Evolutionary conservation across 371 early-diverging fungal genomes (phyloP), one percentile per base, ranked within the genome.

Genomic region (Mucor irregularis): DNA sequence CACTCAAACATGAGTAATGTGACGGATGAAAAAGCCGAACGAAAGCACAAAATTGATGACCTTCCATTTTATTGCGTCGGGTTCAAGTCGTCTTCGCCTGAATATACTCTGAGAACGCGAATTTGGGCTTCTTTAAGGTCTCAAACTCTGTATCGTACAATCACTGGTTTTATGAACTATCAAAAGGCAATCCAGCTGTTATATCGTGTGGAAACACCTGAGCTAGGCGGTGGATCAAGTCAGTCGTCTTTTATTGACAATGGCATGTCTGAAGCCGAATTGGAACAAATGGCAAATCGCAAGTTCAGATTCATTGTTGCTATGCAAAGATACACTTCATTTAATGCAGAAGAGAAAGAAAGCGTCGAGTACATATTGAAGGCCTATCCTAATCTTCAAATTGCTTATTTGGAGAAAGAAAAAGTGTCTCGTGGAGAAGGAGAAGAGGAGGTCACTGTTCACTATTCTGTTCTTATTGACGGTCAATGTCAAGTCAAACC

Each of bases 151-250:
- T 94, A 88, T 58, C 88, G 94, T 31, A 94, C 93, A 6, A 86
- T 94, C 24, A 86, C 88, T 17, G 94, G 95, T 0, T 91, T 93
- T 49, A 92, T 92, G 93, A 92, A 93, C 66, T 93, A 94, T 55
- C 79, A 84, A 39, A 87, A 87, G 55, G 92, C 93, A 0, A 81
- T 94, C 67, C 87, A 89, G 64, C 76, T 91, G 2, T 72, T 94
- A 4, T 89, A 89, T 56, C 87, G 89, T 8, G 83, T 91, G 29
- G 94, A 94, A 62, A 87, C 86, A 37, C 89, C 90, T 7, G 89
- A 88, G 49, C 66, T 87, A 46, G 79, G 81, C 17, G 75, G 83
- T 51, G 39, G 40, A 1, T 16, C 16, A 25, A 47, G 17, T 11
- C 17, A 28, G 2, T 31, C 24, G 74, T 80, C 25, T 26, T 28